Evolutionary conservation across 2,329 filamentous ascomycete genomes (phyloP), one percentile per base, ranked within the genome.

Genomic region (Penicillium brevicompactum): DNA sequence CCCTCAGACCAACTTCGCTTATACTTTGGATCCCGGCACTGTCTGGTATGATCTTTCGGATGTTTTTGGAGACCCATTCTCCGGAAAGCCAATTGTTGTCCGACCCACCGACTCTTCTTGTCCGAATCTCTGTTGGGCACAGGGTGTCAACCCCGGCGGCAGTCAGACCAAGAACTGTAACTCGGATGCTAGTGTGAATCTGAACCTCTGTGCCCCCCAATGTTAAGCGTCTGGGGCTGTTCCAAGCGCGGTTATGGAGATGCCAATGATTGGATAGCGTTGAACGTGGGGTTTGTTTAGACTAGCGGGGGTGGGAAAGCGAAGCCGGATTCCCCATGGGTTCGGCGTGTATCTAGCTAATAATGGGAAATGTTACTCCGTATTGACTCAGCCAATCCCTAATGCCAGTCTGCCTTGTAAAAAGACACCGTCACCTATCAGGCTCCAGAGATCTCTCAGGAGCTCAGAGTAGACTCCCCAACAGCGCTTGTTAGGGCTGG

Each of bases 1-100:
- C 40, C 61, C 73, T 4, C 71, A 78, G 61, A 71, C 73, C 41
- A 72, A 70, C 58, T 77, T 71, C 58, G 74, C 76, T 38, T 78
- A 78, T 62, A 74, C 70, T 31, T 65, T 77, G 48, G 68, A 72
- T 49, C 66, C 68, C 40, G 65, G 61, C 45, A 62, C 67, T 41
- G 63, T 76, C 54, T 76, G 71, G 62, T 79, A 78, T 52, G 76
- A 78, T 49, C 62, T 79, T 53, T 74, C 70, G 5, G 71, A 75
- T 64, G 75, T 78, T 51, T 74, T 74, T 46, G 76, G 76, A 3
- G 71, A 76, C 53, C 67, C 76, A 9, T 78, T 78, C 61, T 63
- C 64, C 1, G 70, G 71, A 4, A 55, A 59, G 7, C 41, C 60
- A 0, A 47, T 74, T 10, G 51, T 50, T 1, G 62, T 74, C 8